Evolutionary conservation across 176 grass and related monocot genomes (phyloP).

Genomic region (Carex cristatella): DNA sequence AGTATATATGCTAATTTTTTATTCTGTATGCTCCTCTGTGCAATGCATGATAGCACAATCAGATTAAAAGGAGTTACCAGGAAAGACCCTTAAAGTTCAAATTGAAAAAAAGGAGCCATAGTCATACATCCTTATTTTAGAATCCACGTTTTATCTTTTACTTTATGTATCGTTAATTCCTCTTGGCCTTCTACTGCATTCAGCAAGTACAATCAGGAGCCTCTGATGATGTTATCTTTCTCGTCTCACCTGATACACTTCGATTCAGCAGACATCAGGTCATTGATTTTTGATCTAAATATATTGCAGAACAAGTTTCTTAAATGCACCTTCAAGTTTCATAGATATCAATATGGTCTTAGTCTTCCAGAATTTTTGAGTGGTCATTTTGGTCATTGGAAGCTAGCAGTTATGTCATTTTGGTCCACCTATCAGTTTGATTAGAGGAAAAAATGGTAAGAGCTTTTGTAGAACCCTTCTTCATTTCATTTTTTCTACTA

Average conservation of each 20-base stretch:
- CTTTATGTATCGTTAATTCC: neutral
- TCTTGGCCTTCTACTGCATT: slow-evolving; percentile 19
- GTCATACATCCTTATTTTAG: neutral
- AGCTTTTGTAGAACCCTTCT: neutral
- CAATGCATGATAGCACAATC: neutral
- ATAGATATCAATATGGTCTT: neutral
- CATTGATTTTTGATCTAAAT: slow-evolving; percentile 18
- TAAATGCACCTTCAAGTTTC: neutral
- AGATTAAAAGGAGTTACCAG: neutral
- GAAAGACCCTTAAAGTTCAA: neutral
- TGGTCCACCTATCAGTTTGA: neutral
- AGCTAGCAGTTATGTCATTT: neutral
- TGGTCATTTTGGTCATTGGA: neutral
- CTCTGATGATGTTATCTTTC: slow-evolving; percentile 55
- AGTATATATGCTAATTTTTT: neutral
- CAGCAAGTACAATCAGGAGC: slow-evolving; percentile 59
- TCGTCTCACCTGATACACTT: slow-evolving; percentile 69
- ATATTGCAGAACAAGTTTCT: neutral
- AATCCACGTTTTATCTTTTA: neutral
- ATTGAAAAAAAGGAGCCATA: neutral
- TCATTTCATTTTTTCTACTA: neutral
- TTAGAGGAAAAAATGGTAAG: neutral
- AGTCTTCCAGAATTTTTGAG: neutral
- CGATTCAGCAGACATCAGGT: slow-evolving; percentile 61
- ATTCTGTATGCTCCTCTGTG: neutral